These are phyloP conservation scores for Schizochytrium sp. DNA, from an alignment of 108 stramenopile species.

Conservation along the genomic window DNA sequence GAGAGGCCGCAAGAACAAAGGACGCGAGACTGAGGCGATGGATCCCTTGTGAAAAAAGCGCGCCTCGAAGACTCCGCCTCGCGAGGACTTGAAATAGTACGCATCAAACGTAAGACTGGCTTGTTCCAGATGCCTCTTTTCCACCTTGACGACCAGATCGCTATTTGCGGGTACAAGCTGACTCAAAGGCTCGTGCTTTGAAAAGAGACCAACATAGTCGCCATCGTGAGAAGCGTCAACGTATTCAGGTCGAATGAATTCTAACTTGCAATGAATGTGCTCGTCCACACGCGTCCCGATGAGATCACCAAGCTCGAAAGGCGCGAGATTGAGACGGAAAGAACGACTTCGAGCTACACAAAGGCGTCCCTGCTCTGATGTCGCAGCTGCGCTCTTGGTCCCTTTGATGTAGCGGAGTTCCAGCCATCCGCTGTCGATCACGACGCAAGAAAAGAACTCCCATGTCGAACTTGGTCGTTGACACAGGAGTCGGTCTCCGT, in stretches of 20 bases:
- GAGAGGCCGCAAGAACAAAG: background rate
- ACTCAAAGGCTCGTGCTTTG: background rate
- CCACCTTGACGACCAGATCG: background rate
- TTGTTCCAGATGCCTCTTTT: background rate
- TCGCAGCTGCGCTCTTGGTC: background rate
- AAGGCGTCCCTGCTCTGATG: background rate
- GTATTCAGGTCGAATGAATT: background rate
- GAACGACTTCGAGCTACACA: background rate
- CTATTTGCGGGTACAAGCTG: background rate
- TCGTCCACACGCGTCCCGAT: background rate
- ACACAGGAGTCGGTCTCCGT: background rate
- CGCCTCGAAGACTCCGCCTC: background rate
- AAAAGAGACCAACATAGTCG: background rate
- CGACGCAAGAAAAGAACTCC: background rate
- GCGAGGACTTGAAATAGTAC: background rate
- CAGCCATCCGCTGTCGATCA: background rate
- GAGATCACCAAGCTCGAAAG: background rate
- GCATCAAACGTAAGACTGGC: background rate
- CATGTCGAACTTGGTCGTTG: background rate
- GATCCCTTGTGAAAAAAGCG: background rate
- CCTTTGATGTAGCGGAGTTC: background rate
- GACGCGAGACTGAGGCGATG: background rate
- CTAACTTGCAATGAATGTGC: background rate
- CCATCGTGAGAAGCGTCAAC: background rate
- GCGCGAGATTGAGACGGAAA: background rate